A percentile compares a stretch with the other conserved stretches of the same genome.
phyloP scores from a whole-genome alignment of 805 yeast genomes.

The Kazachstania bromeliacearum region DNA sequence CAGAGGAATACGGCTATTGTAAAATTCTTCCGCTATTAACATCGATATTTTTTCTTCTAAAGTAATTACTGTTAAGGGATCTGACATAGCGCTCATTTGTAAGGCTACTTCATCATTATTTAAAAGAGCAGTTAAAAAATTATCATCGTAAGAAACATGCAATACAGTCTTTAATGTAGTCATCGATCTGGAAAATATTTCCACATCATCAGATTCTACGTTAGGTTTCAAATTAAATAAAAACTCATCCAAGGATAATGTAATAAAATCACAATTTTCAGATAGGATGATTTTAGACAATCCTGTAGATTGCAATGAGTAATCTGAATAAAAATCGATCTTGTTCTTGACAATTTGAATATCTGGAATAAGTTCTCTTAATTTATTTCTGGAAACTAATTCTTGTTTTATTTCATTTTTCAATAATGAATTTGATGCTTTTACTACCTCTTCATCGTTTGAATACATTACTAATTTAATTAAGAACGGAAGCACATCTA shows the following conservation, averaged over 20 bases:
- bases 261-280: slow-evolving; percentile 26
- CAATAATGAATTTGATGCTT: slow-evolving; percentile 29
- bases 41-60: slow-evolving; percentile 2
- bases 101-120: neutral
- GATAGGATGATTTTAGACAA: slow-evolving; percentile 45
- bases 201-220: slow-evolving; percentile 1
- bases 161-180: slow-evolving; percentile 31
- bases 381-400: slow-evolving; percentile 31
- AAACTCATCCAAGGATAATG: slow-evolving; percentile 28
- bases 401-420: slow-evolving; percentile 28
- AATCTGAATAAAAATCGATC: slow-evolving; percentile 44
- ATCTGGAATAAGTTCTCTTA: slow-evolving; percentile 28
- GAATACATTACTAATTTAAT: slow-evolving; percentile 36
- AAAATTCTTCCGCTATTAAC: neutral
- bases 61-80: neutral
- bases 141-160: slow-evolving; percentile 44
- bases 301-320: slow-evolving; percentile 39
- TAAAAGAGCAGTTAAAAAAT: slow-evolving; percentile 19
- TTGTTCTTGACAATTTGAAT: slow-evolving; percentile 30
- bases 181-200: neutral
- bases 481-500: slow-evolving; percentile 42
- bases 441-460: slow-evolving; percentile 33
- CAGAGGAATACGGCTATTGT: slow-evolving; percentile 1
- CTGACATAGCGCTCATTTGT: neutral
- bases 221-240: slow-evolving; percentile 12